phyloP scores from a whole-genome alignment of 805 yeast genomes.

The Candida rishiriensis region DNA sequence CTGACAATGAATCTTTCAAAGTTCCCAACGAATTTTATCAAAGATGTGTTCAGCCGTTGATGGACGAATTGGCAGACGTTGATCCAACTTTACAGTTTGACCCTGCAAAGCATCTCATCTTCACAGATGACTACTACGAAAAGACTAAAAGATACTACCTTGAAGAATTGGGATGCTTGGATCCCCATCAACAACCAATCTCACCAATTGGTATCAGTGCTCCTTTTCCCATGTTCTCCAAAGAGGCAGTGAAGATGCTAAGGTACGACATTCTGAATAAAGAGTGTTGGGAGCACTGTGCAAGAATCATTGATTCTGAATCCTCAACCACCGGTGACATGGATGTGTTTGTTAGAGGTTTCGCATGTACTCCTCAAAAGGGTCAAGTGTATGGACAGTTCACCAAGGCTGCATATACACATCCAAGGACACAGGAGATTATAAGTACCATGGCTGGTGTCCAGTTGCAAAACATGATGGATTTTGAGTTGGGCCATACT shows the following conservation, averaged over 20 bases:
- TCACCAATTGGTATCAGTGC: conserved; percentile 46
- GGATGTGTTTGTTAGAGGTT: conserved; percentile 35
- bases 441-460: not conserved
- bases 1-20: not conserved
- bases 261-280: conserved; percentile 40
- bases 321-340: conserved; percentile 36
- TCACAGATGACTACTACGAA: conserved; percentile 29
- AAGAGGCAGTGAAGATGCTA: conserved; percentile 47
- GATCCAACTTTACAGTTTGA: conserved; percentile 19
- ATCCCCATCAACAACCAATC: conserved; percentile 33
- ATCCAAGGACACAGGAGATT: not conserved
- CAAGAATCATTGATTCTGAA: conserved; percentile 26
- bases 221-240: conserved; percentile 50
- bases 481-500: not conserved
- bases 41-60: not conserved
- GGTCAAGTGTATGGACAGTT: not conserved
- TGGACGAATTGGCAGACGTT: conserved; percentile 1
- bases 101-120: conserved; percentile 26
- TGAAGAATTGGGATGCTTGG: conserved; percentile 36
- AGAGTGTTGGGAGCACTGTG: conserved; percentile 35
- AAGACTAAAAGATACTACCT: conserved; percentile 32
- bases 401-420: not conserved
- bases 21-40: conserved; percentile 1
- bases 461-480: not conserved
- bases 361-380: not conserved